These are phyloP conservation scores for Hura crepitans DNA, from an alignment of 441 rosid genomes.

Conservation along the genomic window DNA sequence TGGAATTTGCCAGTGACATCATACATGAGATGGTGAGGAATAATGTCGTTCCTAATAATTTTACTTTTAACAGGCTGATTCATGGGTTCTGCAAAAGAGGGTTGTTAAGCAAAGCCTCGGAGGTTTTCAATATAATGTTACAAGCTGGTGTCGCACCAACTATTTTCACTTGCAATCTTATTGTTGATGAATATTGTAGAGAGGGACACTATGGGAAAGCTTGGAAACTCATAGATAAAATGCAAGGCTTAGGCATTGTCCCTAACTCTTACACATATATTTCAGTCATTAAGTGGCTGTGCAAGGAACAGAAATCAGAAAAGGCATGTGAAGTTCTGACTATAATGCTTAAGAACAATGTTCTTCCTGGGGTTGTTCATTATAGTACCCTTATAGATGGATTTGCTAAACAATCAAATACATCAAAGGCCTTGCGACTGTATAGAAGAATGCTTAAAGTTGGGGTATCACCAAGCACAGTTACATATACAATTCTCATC, in stretches of 20 bases:
- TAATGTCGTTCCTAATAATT: conserved; percentile 30
- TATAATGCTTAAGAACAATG: conserved; percentile 46
- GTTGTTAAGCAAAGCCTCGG: conserved; percentile 34
- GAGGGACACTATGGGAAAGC: conserved; percentile 39
- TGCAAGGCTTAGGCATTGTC: conserved; percentile 30
- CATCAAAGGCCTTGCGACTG: conserved; percentile 33
- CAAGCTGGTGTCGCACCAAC: conserved; percentile 33
- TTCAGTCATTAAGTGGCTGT: conserved; percentile 38
- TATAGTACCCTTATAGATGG: conserved; percentile 41
- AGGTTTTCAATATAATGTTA: conserved; percentile 37
- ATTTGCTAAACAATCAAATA: conserved; percentile 37
- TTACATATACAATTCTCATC: conserved; percentile 45
- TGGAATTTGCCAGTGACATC: conserved; percentile 38
- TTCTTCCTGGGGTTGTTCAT: conserved; percentile 33
- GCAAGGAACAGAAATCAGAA: conserved; percentile 29
- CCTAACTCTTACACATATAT: conserved; percentile 41
- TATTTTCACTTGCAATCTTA: conserved; percentile 39
- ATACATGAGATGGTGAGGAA: conserved; percentile 37
- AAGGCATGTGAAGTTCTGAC: conserved; percentile 48
- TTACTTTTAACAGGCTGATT: conserved; percentile 34
- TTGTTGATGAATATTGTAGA: conserved; percentile 34
- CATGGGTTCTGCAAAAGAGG: conserved; percentile 43
- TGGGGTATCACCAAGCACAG: conserved; percentile 36
- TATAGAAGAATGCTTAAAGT: conserved; percentile 37
- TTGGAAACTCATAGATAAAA: conserved; percentile 33